Evolutionary conservation across 2,329 filamentous ascomycete genomes (phyloP).

Genomic region (Calonectria ilicicola): DNA sequence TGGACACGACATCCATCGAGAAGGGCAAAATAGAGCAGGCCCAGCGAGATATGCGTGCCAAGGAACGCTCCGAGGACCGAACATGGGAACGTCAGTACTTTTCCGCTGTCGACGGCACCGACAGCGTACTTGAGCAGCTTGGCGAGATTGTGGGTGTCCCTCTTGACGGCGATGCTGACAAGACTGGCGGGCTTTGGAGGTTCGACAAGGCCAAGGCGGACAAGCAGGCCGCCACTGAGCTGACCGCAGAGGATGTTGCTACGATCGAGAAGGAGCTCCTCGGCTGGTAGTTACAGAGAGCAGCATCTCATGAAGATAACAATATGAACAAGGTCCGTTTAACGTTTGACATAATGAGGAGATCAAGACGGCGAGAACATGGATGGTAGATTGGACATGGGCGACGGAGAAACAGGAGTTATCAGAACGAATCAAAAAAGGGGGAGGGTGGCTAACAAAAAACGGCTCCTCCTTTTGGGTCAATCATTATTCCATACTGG

Average conservation of each 20-base stretch:
- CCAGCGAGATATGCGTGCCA: constrained; percentile 79
- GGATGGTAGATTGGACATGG: background rate
- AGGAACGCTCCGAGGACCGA: constrained; percentile 79
- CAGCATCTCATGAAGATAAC: background rate
- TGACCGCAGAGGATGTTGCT: constrained; percentile 54
- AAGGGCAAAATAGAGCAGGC: constrained; percentile 92
- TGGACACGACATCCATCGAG: constrained; percentile 81
- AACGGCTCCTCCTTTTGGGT: constrained; percentile 25
- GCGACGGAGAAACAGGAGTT: background rate
- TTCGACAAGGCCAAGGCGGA: constrained; percentile 63
- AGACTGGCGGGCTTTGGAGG: constrained; percentile 71
- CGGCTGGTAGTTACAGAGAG: constrained; percentile 48
- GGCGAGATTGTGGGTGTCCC: constrained; percentile 61
- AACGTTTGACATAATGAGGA: constrained; percentile 28
- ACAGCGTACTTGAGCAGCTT: constrained; percentile 59
- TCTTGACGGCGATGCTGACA: constrained; percentile 66
- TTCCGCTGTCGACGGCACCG: constrained; percentile 60
- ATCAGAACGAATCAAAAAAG: constrained; percentile 19
- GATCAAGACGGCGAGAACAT: background rate
- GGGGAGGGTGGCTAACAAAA: constrained; percentile 31
- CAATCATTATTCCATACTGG: constrained; percentile 18
- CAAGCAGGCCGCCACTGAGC: constrained; percentile 50
- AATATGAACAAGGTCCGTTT: constrained; percentile 5
- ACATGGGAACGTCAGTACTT: constrained; percentile 92
- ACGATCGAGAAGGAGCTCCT: constrained; percentile 60